Percentiles rank a stretch among this genome's conserved stretches.
Evolutionary conservation across 2,329 filamentous ascomycete species (phyloP).

Genomic region (Rhexocercosporidium sp.): DNA sequence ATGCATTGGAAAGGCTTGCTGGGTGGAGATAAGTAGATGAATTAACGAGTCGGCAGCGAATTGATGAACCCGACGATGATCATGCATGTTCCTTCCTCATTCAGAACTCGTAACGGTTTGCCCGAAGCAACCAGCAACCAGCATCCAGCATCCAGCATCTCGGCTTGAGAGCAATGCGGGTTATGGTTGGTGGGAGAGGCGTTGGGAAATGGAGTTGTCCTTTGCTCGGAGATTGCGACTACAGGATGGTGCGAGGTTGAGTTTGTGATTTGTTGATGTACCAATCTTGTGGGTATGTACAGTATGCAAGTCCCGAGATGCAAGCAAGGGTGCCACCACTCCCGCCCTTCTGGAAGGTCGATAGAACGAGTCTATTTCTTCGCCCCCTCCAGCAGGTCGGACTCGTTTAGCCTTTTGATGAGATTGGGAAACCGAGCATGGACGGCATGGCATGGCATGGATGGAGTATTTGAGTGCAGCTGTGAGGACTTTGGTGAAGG

Average conservation of each 20-base stretch:
- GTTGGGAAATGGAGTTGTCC: too few species aligned
- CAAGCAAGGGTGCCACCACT: neutral
- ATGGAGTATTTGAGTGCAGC: too few species aligned
- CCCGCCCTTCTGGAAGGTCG: neutral
- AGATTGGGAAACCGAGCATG: neutral
- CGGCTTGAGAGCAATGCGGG: neutral
- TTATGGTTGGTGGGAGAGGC: too few species aligned
- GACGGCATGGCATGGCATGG: too few species aligned
- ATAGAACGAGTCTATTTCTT: constrained; percentile 1
- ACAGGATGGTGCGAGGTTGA: neutral
- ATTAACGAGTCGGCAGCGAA: neutral
- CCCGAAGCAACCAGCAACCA: too few species aligned
- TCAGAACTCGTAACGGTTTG: neutral
- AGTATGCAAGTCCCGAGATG: too few species aligned
- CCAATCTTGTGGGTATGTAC: too few species aligned
- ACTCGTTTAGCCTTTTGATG: neutral
- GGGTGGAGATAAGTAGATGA: neutral
- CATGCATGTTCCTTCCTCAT: neutral
- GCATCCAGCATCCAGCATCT: too few species aligned
- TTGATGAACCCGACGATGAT: neutral
- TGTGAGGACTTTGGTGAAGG: neutral
- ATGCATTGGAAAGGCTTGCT: neutral
- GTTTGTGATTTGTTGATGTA: too few species aligned
- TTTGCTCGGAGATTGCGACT: neutral
- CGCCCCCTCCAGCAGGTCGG: neutral